A percentile compares a stretch with the other conserved stretches of the same genome.
These are phyloP conservation scores for Luffa acutangula DNA, from an alignment of 306 rosid species.

Conservation along the genomic window DNA sequence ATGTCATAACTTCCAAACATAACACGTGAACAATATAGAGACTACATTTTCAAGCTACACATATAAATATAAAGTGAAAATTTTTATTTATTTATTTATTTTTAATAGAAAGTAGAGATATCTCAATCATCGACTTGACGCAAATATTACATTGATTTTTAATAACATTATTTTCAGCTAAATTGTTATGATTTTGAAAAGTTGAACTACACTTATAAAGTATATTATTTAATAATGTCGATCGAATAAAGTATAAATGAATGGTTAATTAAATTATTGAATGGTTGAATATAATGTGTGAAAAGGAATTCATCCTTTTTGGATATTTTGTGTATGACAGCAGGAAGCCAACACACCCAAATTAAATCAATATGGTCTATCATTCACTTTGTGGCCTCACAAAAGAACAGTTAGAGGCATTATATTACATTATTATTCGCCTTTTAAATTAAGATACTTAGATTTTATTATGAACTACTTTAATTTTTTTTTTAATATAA, in stretches of 20 bases:
- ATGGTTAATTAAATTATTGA: not conserved
- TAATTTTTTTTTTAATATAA: not conserved
- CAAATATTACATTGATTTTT: no score
- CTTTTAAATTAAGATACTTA: not conserved
- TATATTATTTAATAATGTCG: not conserved
- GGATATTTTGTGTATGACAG: constrained; percentile 6
- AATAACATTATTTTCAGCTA: no score
- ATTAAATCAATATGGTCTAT: not conserved
- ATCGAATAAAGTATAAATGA: not conserved
- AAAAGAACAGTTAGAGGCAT: not conserved
- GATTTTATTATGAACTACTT: not conserved
- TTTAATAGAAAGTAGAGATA: no score
- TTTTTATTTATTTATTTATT: no score
- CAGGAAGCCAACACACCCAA: not conserved
- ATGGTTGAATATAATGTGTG: constrained; percentile 1
- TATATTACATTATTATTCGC: not conserved
- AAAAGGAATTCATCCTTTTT: not conserved
- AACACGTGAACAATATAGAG: constrained; percentile 1
- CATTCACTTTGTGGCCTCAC: not conserved
- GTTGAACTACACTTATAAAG: not conserved
- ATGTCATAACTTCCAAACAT: not conserved
- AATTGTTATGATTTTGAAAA: not conserved
- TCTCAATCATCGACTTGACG: no score
- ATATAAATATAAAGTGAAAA: no score
- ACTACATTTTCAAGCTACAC: not conserved